Percentiles rank a stretch among this genome's conserved stretches.
These are phyloP conservation scores for Syzygium aqueum DNA, from an alignment of 345 rosid species.

Conservation along the genomic window DNA sequence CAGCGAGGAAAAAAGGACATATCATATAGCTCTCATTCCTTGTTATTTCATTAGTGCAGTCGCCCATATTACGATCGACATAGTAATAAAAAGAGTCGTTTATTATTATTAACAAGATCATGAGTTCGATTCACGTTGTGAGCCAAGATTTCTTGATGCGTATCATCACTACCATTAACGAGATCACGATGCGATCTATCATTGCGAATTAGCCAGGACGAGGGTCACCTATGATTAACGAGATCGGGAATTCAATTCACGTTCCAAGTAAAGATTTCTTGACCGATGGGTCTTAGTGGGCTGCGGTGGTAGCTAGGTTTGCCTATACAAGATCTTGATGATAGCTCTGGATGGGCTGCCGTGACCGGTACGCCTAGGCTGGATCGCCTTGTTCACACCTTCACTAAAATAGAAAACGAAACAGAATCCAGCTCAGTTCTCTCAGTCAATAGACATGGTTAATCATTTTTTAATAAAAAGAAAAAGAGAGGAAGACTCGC, in stretches of 20 bases:
- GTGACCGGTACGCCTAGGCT: neutral
- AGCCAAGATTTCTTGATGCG: neutral
- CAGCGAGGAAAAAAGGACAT: neutral
- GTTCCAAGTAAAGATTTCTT: neutral
- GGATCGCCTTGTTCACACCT: neutral
- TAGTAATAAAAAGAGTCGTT: neutral
- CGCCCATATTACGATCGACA: neutral
- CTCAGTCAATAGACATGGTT: no score
- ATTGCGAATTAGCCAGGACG: no score
- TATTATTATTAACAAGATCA: neutral
- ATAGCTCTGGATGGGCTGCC: neutral
- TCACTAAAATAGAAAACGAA: no score
- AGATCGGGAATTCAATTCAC: neutral
- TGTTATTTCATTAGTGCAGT: neutral
- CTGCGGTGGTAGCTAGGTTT: no score
- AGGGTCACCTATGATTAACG: no score
- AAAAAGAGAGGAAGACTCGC: neutral
- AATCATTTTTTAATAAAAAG: no score
- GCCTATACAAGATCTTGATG: no score
- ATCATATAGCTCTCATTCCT: neutral
- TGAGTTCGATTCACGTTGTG: neutral
- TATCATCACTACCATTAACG: neutral
- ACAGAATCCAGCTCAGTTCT: no score
- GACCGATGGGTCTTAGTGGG: neutral
- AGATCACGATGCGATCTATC: neutral